phyloP scores from a whole-genome alignment of 306 rosid species.

The Castanea sativa region DNA sequence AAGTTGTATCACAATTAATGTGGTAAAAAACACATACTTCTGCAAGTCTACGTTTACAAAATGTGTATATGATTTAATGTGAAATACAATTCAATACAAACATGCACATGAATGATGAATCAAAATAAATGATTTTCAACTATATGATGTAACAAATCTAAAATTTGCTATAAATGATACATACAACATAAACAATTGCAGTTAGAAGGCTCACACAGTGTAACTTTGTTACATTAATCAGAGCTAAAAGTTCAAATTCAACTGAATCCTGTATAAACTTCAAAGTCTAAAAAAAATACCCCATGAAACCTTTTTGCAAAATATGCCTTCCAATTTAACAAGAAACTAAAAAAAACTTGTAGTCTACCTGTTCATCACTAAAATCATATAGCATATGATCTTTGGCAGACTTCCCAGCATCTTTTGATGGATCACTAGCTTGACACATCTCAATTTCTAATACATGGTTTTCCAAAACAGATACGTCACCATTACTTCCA shows the following conservation, averaged over 20 bases:
- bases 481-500: conserved; percentile 43
- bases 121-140: not conserved
- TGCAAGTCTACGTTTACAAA: not conserved
- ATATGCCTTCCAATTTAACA: not conserved
- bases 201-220: not conserved
- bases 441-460: conserved; percentile 34
- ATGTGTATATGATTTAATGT: not conserved
- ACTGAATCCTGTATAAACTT: not conserved
- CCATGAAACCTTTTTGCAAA: not conserved
- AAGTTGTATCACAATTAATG: not conserved
- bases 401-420: conserved; percentile 31
- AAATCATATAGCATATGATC: conserved; percentile 54
- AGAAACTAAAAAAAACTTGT: not conserved
- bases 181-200: not conserved
- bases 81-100: not conserved
- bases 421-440: conserved; percentile 36
- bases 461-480: conserved; percentile 33
- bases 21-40: not conserved
- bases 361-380: conserved; percentile 72
- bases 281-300: conserved; percentile 3
- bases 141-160: not conserved
- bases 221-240: not conserved
- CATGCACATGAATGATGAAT: not conserved
- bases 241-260: not conserved
- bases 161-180: not conserved